Evolutionary conservation across 176 grass and related monocot genomes (phyloP).

Genomic region (Puccinellia tenuiflora): DNA sequence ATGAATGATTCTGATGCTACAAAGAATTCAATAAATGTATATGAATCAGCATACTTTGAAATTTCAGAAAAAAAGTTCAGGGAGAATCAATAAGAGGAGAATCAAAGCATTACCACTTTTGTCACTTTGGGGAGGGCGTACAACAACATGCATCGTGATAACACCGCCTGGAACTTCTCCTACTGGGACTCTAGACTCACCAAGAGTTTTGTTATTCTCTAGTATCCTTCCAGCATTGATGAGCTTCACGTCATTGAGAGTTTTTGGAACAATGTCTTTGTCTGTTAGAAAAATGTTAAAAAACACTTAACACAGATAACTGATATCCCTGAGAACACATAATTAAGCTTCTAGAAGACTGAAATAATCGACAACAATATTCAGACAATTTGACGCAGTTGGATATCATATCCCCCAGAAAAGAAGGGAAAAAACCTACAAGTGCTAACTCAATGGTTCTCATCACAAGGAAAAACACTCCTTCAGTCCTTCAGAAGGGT

Average conservation of each 20-base stretch:
- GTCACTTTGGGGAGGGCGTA: constrained; percentile 53
- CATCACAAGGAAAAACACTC: not conserved
- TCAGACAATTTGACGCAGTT: not conserved
- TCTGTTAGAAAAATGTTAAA: constrained; percentile 32
- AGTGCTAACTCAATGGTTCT: not conserved
- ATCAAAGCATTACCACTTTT: constrained; percentile 58
- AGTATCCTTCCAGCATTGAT: constrained; percentile 86
- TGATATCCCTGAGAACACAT: not conserved
- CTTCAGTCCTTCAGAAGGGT: not conserved
- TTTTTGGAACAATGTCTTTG: constrained; percentile 73
- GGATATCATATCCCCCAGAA: not conserved
- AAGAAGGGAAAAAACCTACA: not conserved
- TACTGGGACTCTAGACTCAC: constrained; percentile 68
- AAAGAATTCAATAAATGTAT: not conserved
- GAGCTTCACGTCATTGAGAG: constrained; percentile 72
- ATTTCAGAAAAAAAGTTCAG: too few relatives aligned
- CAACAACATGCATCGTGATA: constrained; percentile 92
- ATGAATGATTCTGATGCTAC: not conserved
- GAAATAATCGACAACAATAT: constrained; percentile 4
- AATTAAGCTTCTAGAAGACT: constrained; percentile 14
- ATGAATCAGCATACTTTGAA: not conserved
- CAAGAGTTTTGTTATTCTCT: constrained; percentile 70
- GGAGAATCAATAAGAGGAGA: constrained; percentile 1
- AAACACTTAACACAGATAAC: not conserved
- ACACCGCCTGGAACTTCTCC: constrained; percentile 63